phyloP scores from a whole-genome alignment of 805 yeast genomes.

The Blastobotrys attinorum region DNA sequence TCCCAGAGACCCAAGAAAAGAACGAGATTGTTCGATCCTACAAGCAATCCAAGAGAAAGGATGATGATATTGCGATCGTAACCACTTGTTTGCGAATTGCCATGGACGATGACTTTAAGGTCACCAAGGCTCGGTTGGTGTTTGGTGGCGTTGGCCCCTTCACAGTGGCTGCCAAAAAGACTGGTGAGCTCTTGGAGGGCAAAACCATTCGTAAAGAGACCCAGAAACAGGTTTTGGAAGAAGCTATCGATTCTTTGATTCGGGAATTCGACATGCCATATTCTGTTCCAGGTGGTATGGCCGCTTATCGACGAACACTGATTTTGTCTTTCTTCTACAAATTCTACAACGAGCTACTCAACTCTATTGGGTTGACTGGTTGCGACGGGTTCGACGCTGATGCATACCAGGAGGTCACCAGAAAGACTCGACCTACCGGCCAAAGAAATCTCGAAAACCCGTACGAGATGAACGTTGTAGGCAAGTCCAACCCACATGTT shows the following conservation, averaged over 20 bases:
- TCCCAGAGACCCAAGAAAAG: constrained; percentile 32
- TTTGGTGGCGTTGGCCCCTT: constrained; percentile 45
- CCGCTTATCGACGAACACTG: constrained; percentile 37
- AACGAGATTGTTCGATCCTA: constrained; percentile 34
- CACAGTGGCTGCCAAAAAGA: constrained; percentile 34
- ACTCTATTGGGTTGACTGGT: constrained; percentile 6
- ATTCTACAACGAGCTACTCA: constrained; percentile 32
- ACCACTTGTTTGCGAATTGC: constrained; percentile 33
- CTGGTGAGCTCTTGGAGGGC: constrained; percentile 23
- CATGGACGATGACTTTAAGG: constrained; percentile 13
- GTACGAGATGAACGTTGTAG: constrained; percentile 32
- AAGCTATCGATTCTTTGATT: constrained; percentile 23
- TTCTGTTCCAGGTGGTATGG: constrained; percentile 45
- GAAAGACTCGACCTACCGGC: constrained; percentile 31
- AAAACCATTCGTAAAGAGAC: constrained; percentile 14
- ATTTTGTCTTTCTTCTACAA: constrained; percentile 40
- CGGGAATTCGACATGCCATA: constrained; percentile 34
- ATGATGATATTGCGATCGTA: constrained; percentile 44
- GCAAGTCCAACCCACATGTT: constrained; percentile 37
- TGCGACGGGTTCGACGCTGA: constrained; percentile 26
- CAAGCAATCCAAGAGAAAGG: constrained; percentile 43
- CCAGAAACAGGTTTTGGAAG: constrained; percentile 25
- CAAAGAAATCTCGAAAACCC: constrained; percentile 34
- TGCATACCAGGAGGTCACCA: constrained; percentile 29
- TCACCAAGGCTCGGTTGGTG: constrained; percentile 30